A percentile compares a stretch with the other conserved stretches of the same genome.
phyloP scores from a whole-genome alignment of 1,284 basidiomycete genomes.

The Mycosarcoma maydis region DNA sequence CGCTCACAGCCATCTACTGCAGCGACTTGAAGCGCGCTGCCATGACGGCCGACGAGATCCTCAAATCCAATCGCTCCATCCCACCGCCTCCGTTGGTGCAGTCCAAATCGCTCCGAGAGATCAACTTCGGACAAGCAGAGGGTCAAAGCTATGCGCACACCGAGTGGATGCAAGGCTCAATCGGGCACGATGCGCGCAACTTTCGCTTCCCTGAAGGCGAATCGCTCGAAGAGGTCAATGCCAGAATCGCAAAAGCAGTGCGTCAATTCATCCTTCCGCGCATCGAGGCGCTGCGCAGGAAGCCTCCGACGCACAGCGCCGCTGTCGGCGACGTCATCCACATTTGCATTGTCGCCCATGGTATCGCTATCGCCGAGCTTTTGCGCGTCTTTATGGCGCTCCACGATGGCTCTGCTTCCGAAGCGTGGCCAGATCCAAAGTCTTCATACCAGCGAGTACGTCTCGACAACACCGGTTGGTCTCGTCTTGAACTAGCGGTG shows the following conservation, averaged over 20 bases:
- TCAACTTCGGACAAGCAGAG: slow-evolving; percentile 78
- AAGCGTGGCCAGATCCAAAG: slow-evolving; percentile 62
- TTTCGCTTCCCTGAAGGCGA: slow-evolving; percentile 79
- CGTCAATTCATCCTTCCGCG: slow-evolving; percentile 74
- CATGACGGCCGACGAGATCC: slow-evolving; percentile 76
- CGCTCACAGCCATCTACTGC: slow-evolving; percentile 77
- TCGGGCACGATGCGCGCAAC: slow-evolving; percentile 68
- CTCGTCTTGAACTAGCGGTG: slow-evolving; percentile 67
- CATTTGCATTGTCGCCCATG: slow-evolving; percentile 81
- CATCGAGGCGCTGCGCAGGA: slow-evolving; percentile 65
- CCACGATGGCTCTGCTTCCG: slow-evolving; percentile 36
- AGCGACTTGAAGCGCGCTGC: slow-evolving; percentile 82
- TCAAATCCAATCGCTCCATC: slow-evolving; percentile 69
- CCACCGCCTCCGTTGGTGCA: slow-evolving; percentile 72
- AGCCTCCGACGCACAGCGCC: slow-evolving; percentile 14
- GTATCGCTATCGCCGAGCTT: slow-evolving; percentile 76
- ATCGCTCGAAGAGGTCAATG: slow-evolving; percentile 76
- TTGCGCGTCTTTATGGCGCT: slow-evolving; percentile 55
- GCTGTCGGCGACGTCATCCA: slow-evolving; percentile 68
- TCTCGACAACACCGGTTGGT: slow-evolving; percentile 71
- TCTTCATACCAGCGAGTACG: slow-evolving; percentile 67
- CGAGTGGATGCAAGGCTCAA: slow-evolving; percentile 38
- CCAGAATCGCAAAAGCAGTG: slow-evolving; percentile 74
- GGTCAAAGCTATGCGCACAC: slow-evolving; percentile 71
- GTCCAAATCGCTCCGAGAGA: slow-evolving; percentile 68